Percentiles rank a stretch among this genome's conserved stretches.
These are phyloP conservation scores for Aspergillus hortae DNA, from an alignment of 2,329 filamentous ascomycete species.

Conservation along the genomic window DNA sequence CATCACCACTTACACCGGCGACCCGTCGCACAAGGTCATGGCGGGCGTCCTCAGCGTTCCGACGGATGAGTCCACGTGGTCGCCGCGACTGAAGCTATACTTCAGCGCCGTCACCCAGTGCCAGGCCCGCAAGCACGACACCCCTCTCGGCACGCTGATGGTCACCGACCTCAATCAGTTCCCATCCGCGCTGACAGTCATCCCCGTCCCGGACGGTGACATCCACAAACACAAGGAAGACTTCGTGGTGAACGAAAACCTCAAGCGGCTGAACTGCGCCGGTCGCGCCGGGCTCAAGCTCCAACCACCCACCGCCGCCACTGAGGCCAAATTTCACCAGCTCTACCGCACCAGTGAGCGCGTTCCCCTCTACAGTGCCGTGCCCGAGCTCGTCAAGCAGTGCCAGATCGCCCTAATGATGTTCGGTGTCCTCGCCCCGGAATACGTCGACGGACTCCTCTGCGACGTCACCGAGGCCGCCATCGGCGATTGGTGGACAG, in stretches of 20 bases:
- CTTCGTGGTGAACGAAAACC: slow-evolving; percentile 90
- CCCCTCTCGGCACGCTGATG: slow-evolving; percentile 79
- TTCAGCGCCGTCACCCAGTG: slow-evolving; percentile 82
- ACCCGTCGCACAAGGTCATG: slow-evolving; percentile 71
- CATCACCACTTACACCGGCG: slow-evolving; percentile 90
- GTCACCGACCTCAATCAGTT: slow-evolving; percentile 92
- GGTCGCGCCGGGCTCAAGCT: slow-evolving; percentile 83
- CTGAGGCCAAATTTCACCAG: slow-evolving; percentile 86
- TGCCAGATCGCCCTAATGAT: slow-evolving; percentile 86
- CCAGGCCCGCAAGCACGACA: slow-evolving; percentile 80
- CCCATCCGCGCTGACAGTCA: slow-evolving; percentile 88
- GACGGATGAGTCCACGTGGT: slow-evolving; percentile 75
- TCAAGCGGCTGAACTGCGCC: slow-evolving; percentile 89
- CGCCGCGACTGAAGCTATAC: slow-evolving; percentile 72
- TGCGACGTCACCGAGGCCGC: slow-evolving; percentile 91
- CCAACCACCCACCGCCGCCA: slow-evolving; percentile 71
- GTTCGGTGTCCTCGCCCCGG: slow-evolving; percentile 80
- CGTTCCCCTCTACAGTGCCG: slow-evolving; percentile 71
- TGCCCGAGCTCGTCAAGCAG: slow-evolving; percentile 83
- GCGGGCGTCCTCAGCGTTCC: slow-evolving; percentile 81
- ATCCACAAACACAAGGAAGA: slow-evolving; percentile 72
- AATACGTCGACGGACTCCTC: slow-evolving; percentile 86
- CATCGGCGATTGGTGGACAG: slow-evolving; percentile 92
- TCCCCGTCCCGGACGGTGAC: slow-evolving; percentile 82
- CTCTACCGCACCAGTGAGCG: slow-evolving; percentile 84